These are phyloP conservation scores for Fusarium circinatum DNA, from an alignment of 2,329 filamentous ascomycete species.

Conservation along the genomic window DNA sequence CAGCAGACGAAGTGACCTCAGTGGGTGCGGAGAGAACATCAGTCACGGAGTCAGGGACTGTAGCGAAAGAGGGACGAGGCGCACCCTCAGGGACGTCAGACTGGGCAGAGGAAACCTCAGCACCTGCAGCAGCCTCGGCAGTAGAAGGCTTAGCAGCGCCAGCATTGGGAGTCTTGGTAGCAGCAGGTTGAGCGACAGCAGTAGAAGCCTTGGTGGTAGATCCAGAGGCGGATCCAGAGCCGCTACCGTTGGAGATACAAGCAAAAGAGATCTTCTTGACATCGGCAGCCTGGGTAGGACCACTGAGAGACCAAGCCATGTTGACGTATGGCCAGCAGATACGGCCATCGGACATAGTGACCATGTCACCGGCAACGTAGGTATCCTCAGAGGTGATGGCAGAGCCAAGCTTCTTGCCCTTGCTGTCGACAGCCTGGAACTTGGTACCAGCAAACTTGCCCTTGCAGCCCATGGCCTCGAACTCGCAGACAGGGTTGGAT, in stretches of 20 bases:
- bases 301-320: slow-evolving; percentile 60
- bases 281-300: slow-evolving; percentile 32
- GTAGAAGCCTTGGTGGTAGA: slow-evolving; percentile 9
- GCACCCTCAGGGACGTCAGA: slow-evolving; percentile 14
- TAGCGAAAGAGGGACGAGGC: slow-evolving; percentile 35
- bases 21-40: slow-evolving; percentile 25
- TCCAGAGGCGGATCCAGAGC: slow-evolving; percentile 2
- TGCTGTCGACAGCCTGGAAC: slow-evolving; percentile 66
- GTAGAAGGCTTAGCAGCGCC: slow-evolving; percentile 14
- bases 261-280: slow-evolving; percentile 64
- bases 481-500: slow-evolving; percentile 62
- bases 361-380: slow-evolving; percentile 72
- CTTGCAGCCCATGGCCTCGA: slow-evolving; percentile 67
- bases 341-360: slow-evolving; percentile 65
- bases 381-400: slow-evolving; percentile 61
- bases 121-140: slow-evolving; percentile 8
- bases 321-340: slow-evolving; percentile 71
- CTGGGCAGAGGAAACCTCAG: slow-evolving; percentile 1
- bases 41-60: slow-evolving; percentile 22
- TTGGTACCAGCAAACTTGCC: slow-evolving; percentile 68
- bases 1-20: neutral
- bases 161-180: slow-evolving; percentile 15
- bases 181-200: slow-evolving; percentile 7
- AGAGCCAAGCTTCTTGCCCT: slow-evolving; percentile 62
- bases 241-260: slow-evolving; percentile 49